A percentile compares a stretch with the other conserved stretches of the same genome.
Evolutionary conservation across 106 monocot genomes (phyloP).

Genomic region (Acorus calamus): DNA sequence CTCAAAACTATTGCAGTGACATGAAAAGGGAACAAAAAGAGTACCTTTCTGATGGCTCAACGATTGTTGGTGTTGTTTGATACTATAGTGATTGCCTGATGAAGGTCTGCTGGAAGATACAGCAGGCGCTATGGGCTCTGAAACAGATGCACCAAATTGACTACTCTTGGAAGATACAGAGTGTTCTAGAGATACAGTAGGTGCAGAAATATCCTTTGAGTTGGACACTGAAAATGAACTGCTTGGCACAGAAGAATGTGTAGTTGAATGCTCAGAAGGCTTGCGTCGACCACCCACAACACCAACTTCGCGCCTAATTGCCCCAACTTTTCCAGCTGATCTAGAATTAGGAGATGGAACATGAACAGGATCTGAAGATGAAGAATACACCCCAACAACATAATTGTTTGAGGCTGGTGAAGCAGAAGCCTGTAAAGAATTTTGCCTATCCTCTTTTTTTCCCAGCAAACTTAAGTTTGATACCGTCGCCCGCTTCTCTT

Average conservation of each 20-base stretch:
- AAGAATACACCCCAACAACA: constrained; percentile 45
- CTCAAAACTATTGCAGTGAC: too few relatives aligned
- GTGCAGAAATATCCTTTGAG: constrained; percentile 22
- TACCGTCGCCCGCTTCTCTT: constrained; percentile 4
- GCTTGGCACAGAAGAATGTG: constrained; percentile 25
- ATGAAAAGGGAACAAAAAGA: background rate
- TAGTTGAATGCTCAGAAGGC: constrained; percentile 9
- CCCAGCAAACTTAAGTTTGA: constrained; percentile 5
- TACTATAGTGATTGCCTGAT: constrained; percentile 15
- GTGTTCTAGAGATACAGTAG: constrained; percentile 17
- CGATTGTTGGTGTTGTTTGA: constrained; percentile 11
- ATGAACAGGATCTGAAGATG: constrained; percentile 71
- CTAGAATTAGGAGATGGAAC: constrained; percentile 49
- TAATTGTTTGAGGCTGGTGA: constrained; percentile 17
- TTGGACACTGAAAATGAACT: constrained; percentile 13
- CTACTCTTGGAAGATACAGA: constrained; percentile 9
- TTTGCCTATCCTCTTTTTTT: constrained; percentile 5
- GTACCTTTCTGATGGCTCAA: constrained; percentile 25
- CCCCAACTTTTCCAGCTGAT: constrained; percentile 45
- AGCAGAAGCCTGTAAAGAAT: constrained; percentile 15
- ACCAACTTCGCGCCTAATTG: constrained; percentile 62
- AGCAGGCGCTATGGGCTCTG: constrained; percentile 14
- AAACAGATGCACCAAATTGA: constrained; percentile 14
- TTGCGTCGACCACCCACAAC: constrained; percentile 38
- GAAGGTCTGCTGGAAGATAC: constrained; percentile 19